Base-by-base conservation (phyloP, 495 filamentous ascomycete species). In the Entonaema liquescens region DNA sequence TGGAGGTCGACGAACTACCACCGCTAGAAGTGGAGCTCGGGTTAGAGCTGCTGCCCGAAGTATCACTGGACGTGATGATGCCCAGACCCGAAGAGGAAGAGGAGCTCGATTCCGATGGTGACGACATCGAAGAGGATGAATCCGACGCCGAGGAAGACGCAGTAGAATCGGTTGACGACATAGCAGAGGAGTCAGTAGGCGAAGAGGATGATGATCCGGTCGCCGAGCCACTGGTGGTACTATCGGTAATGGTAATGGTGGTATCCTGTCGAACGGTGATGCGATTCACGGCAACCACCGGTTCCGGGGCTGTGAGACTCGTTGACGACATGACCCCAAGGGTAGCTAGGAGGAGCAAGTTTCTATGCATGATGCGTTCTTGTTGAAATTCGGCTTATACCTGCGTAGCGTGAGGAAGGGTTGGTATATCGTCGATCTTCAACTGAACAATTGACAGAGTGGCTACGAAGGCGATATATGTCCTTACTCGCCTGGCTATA, bases 231-330 rank as follows among this genome's bases (percentile, higher is more conserved):
- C 17, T 47, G 35, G 9, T 38, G 17, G 17, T 8, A 9, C 7
- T 47, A 23, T 47, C 42, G 1, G 42, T 47, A 21, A 21, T 47
- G 17, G 19, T 47, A 11, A 47, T 5, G 17, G 42, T 47, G 2
- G 42, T 47, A 2, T 47, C 42, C 17, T 47, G 19, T 2, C 42
- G 42, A 7, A 5, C 9, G 19, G 83, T 77, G 12, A 88, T 65
- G 11, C 86, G 28, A 28, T 35, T n/a, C 17, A 15, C 19, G 3
- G 11, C 19, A 21, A 47, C 17, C 17, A 11, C 19, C 8, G 42
- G 42, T 9, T 47, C 42, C 42, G 42, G 7, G 7, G 28, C 7
- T 5, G 65, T 59, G 25, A 62, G 40, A 36, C 5, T 31, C 4
- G 52, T 21, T 5, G 59, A 63, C 2, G 60, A 54, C 5, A 47